A percentile compares a stretch with the other conserved stretches of the same genome.
phyloP scores from a whole-genome alignment of 78 protist species.

The Planoprotostelium fungivorum region DNA sequence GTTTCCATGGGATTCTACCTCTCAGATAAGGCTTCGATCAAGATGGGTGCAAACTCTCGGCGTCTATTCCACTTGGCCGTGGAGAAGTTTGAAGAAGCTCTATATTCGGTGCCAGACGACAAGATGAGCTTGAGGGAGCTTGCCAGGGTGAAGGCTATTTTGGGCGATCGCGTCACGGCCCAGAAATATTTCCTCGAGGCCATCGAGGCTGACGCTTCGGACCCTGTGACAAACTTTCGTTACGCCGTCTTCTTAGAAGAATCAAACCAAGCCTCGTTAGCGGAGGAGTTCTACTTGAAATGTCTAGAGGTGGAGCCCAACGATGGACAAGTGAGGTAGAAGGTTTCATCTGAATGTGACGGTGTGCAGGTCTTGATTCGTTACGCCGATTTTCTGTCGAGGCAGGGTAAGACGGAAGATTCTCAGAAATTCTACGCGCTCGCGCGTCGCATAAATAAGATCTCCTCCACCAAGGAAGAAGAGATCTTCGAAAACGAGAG shows the following conservation, averaged over 20 bases:
- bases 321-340: background rate
- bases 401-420: background rate
- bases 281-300: background rate
- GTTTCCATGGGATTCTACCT: background rate
- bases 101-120: background rate
- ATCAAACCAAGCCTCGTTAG: background rate
- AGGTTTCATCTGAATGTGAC: too few relatives aligned
- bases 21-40: background rate
- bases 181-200: background rate
- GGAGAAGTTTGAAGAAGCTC: slow-evolving; percentile 1
- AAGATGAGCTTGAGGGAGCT: background rate
- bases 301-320: background rate
- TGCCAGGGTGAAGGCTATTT: background rate
- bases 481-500: background rate
- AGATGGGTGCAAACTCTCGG: background rate
- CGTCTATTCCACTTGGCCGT: background rate
- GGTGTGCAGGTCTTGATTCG: background rate
- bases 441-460: background rate
- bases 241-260: background rate
- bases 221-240: background rate
- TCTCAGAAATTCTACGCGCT: background rate
- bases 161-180: background rate
- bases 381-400: background rate
- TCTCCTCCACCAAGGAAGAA: background rate
- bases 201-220: background rate